A percentile compares a stretch with the other conserved stretches of the same genome.
These are phyloP conservation scores for Pinus taeda DNA, from an alignment of 75 land plant genomes.

Conservation along the genomic window DNA sequence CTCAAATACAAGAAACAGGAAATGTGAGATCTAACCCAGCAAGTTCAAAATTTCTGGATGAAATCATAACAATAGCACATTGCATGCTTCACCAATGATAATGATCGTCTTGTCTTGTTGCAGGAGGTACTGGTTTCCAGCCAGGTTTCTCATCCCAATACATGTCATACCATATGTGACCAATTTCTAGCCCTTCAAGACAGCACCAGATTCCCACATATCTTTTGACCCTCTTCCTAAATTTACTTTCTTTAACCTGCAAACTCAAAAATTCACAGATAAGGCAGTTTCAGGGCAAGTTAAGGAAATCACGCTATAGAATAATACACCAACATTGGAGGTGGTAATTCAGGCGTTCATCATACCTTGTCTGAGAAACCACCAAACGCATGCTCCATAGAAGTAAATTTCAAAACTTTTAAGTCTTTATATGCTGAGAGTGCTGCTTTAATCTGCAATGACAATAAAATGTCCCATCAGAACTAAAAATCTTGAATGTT, in stretches of 20 bases:
- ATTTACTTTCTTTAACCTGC: conserved; percentile 61
- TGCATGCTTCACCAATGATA: conserved; percentile 42
- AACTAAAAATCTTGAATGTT: not conserved
- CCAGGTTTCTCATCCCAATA: conserved; percentile 97
- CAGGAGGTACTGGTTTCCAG: conserved; percentile 91
- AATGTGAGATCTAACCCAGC: too few relatives aligned
- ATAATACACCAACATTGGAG: not conserved
- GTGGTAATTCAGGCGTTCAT: not conserved
- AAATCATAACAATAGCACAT: too few relatives aligned
- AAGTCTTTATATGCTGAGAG: conserved; percentile 65
- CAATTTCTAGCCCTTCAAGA: conserved; percentile 47
- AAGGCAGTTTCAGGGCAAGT: not conserved
- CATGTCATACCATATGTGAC: conserved; percentile 96
- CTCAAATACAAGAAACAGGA: too few relatives aligned
- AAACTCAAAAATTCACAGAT: not conserved
- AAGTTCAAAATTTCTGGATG: too few relatives aligned
- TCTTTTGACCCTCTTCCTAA: conserved; percentile 72
- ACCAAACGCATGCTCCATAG: conserved; percentile 69
- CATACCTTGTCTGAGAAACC: conserved; percentile 82
- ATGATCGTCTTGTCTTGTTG: conserved; percentile 62
- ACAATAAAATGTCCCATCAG: not conserved
- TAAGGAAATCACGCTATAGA: not conserved
- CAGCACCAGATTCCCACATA: conserved; percentile 98
- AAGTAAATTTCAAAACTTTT: conserved; percentile 76
- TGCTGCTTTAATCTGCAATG: conserved; percentile 53